A percentile compares a stretch with the other conserved stretches of the same genome.
Conservation (phyloP, 495 filamentous ascomycete species). For the Penicillium fimorum region DNA sequence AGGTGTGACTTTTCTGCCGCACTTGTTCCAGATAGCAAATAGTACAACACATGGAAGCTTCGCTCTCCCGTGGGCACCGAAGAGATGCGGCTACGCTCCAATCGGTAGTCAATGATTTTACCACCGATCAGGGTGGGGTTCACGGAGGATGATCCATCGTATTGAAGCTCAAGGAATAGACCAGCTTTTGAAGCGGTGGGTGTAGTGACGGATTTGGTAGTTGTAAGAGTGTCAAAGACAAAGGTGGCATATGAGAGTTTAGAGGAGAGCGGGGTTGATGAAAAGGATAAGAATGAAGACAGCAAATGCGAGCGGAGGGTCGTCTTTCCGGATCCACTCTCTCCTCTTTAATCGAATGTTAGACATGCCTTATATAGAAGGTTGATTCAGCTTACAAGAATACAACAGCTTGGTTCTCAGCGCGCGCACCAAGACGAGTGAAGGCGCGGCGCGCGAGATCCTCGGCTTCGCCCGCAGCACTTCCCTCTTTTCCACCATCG, state of each 20-base stretch:
- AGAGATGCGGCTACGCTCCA: slow-evolving; percentile 87
- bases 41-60: slow-evolving; percentile 95
- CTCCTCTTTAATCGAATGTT: slow-evolving; percentile 59
- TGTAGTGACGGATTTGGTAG: slow-evolving; percentile 94
- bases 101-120: slow-evolving; percentile 87
- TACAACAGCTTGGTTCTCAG: slow-evolving; percentile 87
- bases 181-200: slow-evolving; percentile 94
- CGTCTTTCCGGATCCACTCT: slow-evolving; percentile 93
- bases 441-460: slow-evolving; percentile 83
- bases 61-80: slow-evolving; percentile 91
- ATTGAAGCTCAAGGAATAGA: slow-evolving; percentile 92
- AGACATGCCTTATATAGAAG: neutral
- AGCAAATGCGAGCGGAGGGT: slow-evolving; percentile 87
- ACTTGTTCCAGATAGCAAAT: slow-evolving; percentile 89
- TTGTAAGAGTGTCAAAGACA: slow-evolving; percentile 92
- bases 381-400: slow-evolving; percentile 70
- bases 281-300: slow-evolving; percentile 78
- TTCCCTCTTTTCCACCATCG: slow-evolving; percentile 85
- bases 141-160: slow-evolving; percentile 80
- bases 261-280: slow-evolving; percentile 84
- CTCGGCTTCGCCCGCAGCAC: slow-evolving; percentile 82
- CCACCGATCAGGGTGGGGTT: slow-evolving; percentile 85
- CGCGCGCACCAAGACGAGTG: slow-evolving; percentile 79
- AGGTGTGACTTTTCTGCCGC: slow-evolving; percentile 85
- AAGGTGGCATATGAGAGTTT: slow-evolving; percentile 93